phyloP scores from a whole-genome alignment of 495 filamentous ascomycete species.

The Talaromyces stipitatus region DNA sequence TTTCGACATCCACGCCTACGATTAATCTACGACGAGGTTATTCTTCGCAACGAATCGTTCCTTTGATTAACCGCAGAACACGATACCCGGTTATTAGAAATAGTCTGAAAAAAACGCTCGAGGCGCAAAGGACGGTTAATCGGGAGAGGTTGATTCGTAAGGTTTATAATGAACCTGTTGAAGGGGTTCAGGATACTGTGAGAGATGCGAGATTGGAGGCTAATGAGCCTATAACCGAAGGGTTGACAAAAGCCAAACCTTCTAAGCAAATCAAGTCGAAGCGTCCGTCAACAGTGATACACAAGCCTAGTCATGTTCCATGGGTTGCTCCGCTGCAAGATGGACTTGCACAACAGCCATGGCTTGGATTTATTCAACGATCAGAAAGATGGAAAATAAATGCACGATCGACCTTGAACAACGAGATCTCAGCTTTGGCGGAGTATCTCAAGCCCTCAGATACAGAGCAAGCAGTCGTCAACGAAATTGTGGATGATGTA shows the following conservation, averaged over 20 bases:
- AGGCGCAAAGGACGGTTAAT: constrained; percentile 44
- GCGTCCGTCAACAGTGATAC: not conserved
- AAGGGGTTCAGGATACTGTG: not conserved
- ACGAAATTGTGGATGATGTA: constrained; percentile 22
- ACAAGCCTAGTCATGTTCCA: constrained; percentile 5
- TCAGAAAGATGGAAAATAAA: not conserved
- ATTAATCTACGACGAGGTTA: not conserved
- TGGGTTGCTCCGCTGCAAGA: constrained; percentile 11
- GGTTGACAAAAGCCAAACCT: not conserved
- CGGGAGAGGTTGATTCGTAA: constrained; percentile 37
- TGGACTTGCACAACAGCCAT: constrained; percentile 15
- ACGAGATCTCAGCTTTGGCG: constrained; percentile 41
- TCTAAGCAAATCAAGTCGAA: not conserved
- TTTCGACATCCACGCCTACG: not conserved
- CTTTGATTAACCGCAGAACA: not conserved
- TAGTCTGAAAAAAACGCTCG: constrained; percentile 32
- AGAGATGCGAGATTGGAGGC: not conserved
- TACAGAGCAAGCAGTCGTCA: constrained; percentile 21
- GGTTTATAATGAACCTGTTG: constrained; percentile 5
- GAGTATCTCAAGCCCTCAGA: constrained; percentile 30
- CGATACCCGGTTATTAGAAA: not conserved
- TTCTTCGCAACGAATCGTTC: not conserved
- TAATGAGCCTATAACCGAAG: not conserved
- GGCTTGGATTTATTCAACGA: constrained; percentile 18
- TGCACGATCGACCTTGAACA: constrained; percentile 22